phyloP scores from a whole-genome alignment of 352 stramenopile species.

The Aphanomyces invadans region DNA sequence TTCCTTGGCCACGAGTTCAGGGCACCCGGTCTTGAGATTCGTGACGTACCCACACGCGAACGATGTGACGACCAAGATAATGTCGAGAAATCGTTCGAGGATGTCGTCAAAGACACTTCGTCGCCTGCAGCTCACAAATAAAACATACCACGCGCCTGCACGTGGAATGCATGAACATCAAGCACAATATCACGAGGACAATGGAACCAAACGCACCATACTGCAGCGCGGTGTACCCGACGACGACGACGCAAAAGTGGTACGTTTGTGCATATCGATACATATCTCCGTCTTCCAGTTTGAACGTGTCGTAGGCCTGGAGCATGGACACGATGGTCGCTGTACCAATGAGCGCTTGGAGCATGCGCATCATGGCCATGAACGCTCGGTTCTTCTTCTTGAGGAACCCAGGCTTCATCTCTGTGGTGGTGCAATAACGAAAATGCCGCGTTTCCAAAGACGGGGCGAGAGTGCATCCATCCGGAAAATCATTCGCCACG shows the following conservation, averaged over 20 bases:
- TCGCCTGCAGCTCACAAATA: slow-evolving; percentile 14
- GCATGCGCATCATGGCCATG: background rate
- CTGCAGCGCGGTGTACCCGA: slow-evolving; percentile 22
- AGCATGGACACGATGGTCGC: slow-evolving; percentile 5
- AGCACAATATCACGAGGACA: background rate
- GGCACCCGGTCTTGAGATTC: background rate
- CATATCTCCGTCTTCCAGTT: slow-evolving; percentile 2
- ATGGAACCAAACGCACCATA: background rate
- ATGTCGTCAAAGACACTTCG: background rate
- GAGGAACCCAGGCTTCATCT: background rate
- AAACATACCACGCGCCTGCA: slow-evolving; percentile 5
- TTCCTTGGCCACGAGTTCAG: background rate
- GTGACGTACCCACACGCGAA: slow-evolving; percentile 14
- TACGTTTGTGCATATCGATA: slow-evolving; percentile 25
- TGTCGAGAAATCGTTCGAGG: slow-evolving; percentile 16
- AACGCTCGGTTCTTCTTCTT: background rate
- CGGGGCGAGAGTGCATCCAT: too few relatives aligned
- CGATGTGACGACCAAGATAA: background rate
- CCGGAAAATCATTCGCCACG: too few relatives aligned
- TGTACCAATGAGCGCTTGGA: slow-evolving; percentile 1
- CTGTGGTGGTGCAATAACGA: too few relatives aligned
- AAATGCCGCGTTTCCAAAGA: too few relatives aligned
- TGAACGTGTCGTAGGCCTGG: slow-evolving; percentile 16
- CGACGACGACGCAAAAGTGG: slow-evolving; percentile 19
- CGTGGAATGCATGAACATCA: background rate